These are phyloP conservation scores for Hyaloscypha bicolor DNA, from an alignment of 495 filamentous ascomycete genomes.

Conservation along the genomic window DNA sequence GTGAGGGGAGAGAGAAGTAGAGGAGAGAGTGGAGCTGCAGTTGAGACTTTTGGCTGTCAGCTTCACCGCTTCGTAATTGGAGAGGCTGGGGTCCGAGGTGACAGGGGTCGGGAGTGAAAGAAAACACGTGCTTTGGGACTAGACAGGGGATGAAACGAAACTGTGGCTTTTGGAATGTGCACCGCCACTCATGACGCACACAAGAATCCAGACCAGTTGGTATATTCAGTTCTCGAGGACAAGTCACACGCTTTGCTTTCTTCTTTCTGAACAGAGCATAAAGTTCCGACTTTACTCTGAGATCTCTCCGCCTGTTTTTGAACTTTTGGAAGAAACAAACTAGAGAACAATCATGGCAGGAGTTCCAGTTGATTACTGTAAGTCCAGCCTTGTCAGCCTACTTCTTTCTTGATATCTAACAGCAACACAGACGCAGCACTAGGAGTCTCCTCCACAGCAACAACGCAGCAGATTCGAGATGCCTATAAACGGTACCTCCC, in stretches of 20 bases:
- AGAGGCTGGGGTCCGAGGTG: constrained; percentile 18
- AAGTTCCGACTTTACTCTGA: neutral
- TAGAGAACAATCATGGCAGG: constrained; percentile 40
- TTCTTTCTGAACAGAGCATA: neutral
- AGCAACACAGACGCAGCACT: constrained; percentile 62
- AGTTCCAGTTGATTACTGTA: constrained; percentile 56
- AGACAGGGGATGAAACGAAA: neutral
- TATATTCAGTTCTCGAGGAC: neutral
- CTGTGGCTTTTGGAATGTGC: neutral
- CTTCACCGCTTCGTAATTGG: constrained; percentile 22
- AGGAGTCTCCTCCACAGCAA: constrained; percentile 72
- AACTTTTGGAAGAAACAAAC: neutral
- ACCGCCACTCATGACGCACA: constrained; percentile 6
- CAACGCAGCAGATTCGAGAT: constrained; percentile 83
- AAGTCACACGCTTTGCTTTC: neutral
- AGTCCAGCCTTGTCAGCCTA: constrained; percentile 26
- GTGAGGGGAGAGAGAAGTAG: neutral
- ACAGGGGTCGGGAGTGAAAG: neutral
- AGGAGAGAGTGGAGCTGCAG: neutral
- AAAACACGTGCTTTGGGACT: neutral
- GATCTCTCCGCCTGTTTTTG: neutral
- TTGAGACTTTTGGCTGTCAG: neutral
- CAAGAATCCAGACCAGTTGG: neutral
- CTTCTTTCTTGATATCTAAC: constrained; percentile 8
- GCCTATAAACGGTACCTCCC: constrained; percentile 81